Base-by-base conservation (phyloP, 2,329 filamentous ascomycete species). In the Thielaviopsis ethacetica region DNA sequence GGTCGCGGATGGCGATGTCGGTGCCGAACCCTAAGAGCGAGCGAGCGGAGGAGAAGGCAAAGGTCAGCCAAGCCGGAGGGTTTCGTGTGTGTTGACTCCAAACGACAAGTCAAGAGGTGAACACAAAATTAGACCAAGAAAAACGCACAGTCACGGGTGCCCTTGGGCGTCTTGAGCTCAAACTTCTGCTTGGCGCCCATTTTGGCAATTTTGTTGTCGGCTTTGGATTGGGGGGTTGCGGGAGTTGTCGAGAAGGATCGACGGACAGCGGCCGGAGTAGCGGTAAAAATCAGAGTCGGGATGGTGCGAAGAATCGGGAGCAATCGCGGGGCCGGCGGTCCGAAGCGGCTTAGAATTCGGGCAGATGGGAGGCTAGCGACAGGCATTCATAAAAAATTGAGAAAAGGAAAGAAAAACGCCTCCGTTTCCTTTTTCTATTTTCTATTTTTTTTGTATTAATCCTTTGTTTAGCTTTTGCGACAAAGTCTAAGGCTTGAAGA, bases 111-210 rank as follows among this genome's bases (percentile, higher is more conserved):
- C 19, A 34, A 27, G n/a, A n/a, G n/a, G n/a, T n/a, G n/a, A 12
- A 47, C 17, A 26, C 44, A 26, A 24, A 12, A 19, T n/a, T 21
- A 17, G 34, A 55, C 12, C 15, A 27, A 44, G 10, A 55, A 30
- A 52, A 61, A 66, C 67, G 67, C 61, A 83, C 83, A 95, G 71
- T 95, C 90, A 69, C 88, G 87, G 64, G 89, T 95, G 65, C 90
- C 89, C 78, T 95, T 95, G 63, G 89, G 88, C 67, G 85, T 88
- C 77, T 95, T 95, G 69, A 94, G 78, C 71, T 83, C 82, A 71
- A 86, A 84, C 63, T 76, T 77, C 61, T 69, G 69, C 64, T 76
- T 75, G 44, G 71, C 68, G 57, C 71, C 66, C 70, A 72, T 73
- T 38, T 26, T 53, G 51, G 47, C n/a, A 26, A 5, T 17, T n/a